Conservation (phyloP, 352 stramenopile genomes). For the Proteromonas lacertae region DNA sequence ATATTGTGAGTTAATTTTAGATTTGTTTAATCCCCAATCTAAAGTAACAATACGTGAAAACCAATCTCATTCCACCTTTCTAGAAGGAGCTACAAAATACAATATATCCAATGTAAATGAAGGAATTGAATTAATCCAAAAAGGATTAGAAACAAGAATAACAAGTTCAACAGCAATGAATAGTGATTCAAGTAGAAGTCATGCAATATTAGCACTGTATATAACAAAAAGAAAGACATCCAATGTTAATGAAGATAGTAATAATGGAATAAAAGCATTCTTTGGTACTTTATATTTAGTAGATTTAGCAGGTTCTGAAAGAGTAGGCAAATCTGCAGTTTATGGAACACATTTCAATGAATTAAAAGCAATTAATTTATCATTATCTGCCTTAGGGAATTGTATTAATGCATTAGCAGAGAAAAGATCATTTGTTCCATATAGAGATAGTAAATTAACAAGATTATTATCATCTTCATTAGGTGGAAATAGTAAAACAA, state of each 20-base stretch:
- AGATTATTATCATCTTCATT: background rate
- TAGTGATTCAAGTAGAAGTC: slow-evolving; percentile 28
- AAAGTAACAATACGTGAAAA: too few species aligned
- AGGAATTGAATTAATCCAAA: too few species aligned
- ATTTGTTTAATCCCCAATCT: too few species aligned
- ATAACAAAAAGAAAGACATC: too few species aligned
- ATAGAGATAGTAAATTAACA: too few species aligned
- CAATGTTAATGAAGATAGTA: too few species aligned
- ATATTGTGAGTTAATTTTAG: too few species aligned
- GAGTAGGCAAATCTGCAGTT: background rate
- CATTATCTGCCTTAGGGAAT: slow-evolving; percentile 10
- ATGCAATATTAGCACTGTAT: slow-evolving; percentile 36
- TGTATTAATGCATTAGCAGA: slow-evolving; percentile 7
- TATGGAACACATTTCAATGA: slow-evolving; percentile 3
- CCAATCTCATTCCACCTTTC: too few species aligned
- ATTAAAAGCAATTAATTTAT: slow-evolving; percentile 8
- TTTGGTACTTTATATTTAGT: slow-evolving; percentile 2
- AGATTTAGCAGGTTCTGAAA: slow-evolving; percentile 8
- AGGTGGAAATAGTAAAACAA: slow-evolving; percentile 2
- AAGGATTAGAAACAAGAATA: too few species aligned
- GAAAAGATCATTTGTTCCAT: background rate
- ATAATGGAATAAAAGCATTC: too few species aligned
- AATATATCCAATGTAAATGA: too few species aligned
- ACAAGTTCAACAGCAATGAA: slow-evolving; percentile 44
- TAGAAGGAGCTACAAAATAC: too few species aligned